Base-by-base conservation (phyloP, 139 green algal species). In the Raphidocelis subcapitata region DNA sequence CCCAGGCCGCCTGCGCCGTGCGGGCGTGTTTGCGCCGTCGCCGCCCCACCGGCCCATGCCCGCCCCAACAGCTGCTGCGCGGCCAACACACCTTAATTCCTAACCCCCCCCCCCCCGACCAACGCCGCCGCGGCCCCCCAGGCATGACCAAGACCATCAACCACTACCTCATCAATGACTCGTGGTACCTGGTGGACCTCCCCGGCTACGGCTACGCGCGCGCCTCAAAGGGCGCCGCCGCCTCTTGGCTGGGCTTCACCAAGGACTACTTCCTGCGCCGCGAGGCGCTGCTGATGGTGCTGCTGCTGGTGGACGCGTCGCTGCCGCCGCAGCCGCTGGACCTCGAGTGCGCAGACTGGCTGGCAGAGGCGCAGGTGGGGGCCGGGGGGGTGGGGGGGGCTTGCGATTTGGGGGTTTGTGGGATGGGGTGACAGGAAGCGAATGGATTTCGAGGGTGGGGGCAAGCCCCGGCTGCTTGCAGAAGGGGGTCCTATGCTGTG, bases 111-210 rank as follows among this genome's bases (percentile, higher is more conserved):
- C 33, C 62, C 3, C 28, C 44, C 23, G 10, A 23, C 62, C 46
- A 54, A 3, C 49, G 33, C 5, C 62, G 5, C 10, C 49, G 32
- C 33, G 54, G 14, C 24, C 24, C 54, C 14, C 14, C 82, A 97
- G 94, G 94, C 69, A 97, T 97, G 82, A 98, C 94, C 32, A 86
- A 86, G 64, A 87, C 86, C 46, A 98, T 98, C 70, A 98, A 98
- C 79, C 94, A 98, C 70, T 98, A 96, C 64, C 67, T 97, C 2
- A 97, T 98, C 65, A 98, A 98, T 80, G 74, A 79, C 44, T 65
- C 32, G 24, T 98, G 94, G 94, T 96, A 94, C 72, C 70, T 98
- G 26, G 94, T 98, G 20, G 94, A 98, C 65, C 77, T 98, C 20
- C 94, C 94, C 8, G 94, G 94, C 12, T 98, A 98, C 65, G 94